phyloP scores from a whole-genome alignment of 2,329 filamentous ascomycete genomes.

The Ophiocordyceps robertsii region DNA sequence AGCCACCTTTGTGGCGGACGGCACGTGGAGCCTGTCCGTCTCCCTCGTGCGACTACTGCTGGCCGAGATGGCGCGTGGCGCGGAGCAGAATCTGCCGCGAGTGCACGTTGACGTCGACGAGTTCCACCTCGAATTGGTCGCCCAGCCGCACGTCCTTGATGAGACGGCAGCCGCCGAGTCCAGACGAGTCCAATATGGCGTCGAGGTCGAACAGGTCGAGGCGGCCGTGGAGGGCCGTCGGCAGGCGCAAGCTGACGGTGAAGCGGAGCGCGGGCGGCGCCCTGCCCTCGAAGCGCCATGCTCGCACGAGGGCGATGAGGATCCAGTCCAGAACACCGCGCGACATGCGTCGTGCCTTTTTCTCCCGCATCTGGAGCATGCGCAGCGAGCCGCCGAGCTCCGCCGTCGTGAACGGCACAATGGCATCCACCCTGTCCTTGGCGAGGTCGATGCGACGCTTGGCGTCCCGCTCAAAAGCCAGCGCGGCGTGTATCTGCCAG shows the following conservation, averaged over 20 bases:
- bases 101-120: slow-evolving; percentile 40
- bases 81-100: slow-evolving; percentile 30
- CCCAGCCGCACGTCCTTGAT: slow-evolving; percentile 31
- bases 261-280: slow-evolving; percentile 36
- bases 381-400: slow-evolving; percentile 32
- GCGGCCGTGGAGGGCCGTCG: slow-evolving; percentile 22
- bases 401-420: slow-evolving; percentile 31
- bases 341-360: slow-evolving; percentile 30
- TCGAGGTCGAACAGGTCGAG: slow-evolving; percentile 36
- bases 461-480: slow-evolving; percentile 30
- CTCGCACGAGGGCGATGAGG: slow-evolving; percentile 45
- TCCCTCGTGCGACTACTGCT: not conserved
- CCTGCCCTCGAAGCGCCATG: slow-evolving; percentile 39
- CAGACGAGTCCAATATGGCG: slow-evolving; percentile 25
- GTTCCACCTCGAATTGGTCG: slow-evolving; percentile 42
- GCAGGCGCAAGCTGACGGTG: slow-evolving; percentile 25
- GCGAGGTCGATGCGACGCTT: slow-evolving; percentile 11
- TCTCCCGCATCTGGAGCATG: slow-evolving; percentile 38
- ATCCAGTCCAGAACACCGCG: slow-evolving; percentile 38
- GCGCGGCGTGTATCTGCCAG: slow-evolving; percentile 51
- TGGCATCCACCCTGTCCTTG: slow-evolving; percentile 15
- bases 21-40: not conserved
- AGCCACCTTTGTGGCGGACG: no score
- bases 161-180: slow-evolving; percentile 22
- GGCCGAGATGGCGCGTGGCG: slow-evolving; percentile 20